Evolutionary conservation across 441 rosid genomes (phyloP), one percentile per base, ranked within the genome.

Genomic region (Brassica hybrid): DNA sequence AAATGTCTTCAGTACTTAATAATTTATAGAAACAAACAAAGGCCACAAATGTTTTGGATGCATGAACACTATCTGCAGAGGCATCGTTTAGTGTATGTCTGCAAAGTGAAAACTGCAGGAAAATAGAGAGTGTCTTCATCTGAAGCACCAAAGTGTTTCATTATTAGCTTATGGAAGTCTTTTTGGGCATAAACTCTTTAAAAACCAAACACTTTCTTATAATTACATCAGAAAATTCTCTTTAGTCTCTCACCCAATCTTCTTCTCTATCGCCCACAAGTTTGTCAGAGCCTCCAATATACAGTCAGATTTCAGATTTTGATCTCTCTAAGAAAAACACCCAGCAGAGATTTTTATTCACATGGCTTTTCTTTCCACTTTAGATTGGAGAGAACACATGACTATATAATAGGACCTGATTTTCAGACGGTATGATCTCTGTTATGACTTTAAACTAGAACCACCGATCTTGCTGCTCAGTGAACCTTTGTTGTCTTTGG

Each of bases 381-480:
- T 45, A n/a, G 54, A 43, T 69, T 36, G 69, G 64, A 60, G 19
- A 23, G 27, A 54, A 71, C 67, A 76, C 76, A 78, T 65, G 72
- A 72, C 62, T 71, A 71, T 41, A 76, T 64, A 38, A 67, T 36
- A 72, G 57, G 69, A 77, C 76, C 80, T 77, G 73, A 19, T 48
- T 72, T 72, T 58, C 67, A 65, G 61, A 73, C 65, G 64, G 60
- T 76, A 71, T 18, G 32, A 75, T 86, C 58, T 52, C 21, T 16
- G 19, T 52, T 87, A 91, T 86, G 88, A 91, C 82, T 85, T 93
- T 80, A 83, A 82, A 79, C 87, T 81, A 50, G 93, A 78, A 82
- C 76, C 74, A 56, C 86, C 87, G 57, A 83, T 69, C 86, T 88
- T 92, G 82, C 81, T 79, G 13, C 87, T 85, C 72, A 86, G 79